These are phyloP conservation scores for Phaffomyces opuntiae DNA, from an alignment of 805 yeast species.

Conservation along the genomic window DNA sequence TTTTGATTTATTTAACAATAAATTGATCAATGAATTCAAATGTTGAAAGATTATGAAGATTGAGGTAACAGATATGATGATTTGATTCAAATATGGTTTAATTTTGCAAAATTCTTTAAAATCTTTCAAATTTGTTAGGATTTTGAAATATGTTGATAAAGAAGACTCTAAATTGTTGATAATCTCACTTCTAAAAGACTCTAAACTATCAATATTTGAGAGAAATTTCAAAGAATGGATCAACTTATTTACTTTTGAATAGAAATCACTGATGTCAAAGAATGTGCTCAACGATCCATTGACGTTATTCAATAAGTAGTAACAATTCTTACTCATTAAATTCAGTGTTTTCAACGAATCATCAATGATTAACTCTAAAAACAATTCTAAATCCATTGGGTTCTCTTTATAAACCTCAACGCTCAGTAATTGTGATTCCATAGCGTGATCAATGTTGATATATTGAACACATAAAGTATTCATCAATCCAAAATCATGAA, in stretches of 20 bases:
- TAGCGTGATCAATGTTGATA: too few species aligned
- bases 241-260: neutral
- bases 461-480: too few species aligned
- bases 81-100: too few species aligned
- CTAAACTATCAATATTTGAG: neutral
- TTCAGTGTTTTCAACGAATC: constrained; percentile 1
- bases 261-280: constrained; percentile 3
- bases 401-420: neutral
- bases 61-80: too few species aligned
- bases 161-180: neutral
- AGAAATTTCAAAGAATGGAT: neutral
- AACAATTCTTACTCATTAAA: neutral
- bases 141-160: neutral
- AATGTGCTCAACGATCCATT: constrained; percentile 3
- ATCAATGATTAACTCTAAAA: neutral
- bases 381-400: neutral
- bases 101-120: neutral
- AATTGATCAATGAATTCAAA: too few species aligned
- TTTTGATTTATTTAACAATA: too few species aligned
- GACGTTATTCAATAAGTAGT: neutral
- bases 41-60: too few species aligned
- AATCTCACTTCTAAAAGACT: neutral
- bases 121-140: neutral
- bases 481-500: too few species aligned
- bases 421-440: too few species aligned